phyloP scores from a whole-genome alignment of 345 rosid genomes.

The Citrus cavaleriei region DNA sequence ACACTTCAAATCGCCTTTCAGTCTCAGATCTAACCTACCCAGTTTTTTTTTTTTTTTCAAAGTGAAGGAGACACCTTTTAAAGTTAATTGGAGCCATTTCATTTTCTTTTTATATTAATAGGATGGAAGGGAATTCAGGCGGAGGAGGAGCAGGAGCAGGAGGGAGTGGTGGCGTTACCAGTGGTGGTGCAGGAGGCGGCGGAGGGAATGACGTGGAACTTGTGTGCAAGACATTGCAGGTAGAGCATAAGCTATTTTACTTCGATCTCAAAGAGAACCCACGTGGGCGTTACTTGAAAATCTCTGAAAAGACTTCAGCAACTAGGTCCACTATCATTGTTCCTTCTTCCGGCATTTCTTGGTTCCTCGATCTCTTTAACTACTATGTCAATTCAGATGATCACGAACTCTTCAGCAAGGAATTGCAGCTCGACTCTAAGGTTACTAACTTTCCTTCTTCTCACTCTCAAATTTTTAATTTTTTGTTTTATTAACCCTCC shows the following conservation, averaged over 20 bases:
- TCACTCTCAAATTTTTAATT: background rate
- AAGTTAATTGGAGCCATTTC: background rate
- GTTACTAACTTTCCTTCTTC: constrained; percentile 22
- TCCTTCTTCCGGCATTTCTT: constrained; percentile 92
- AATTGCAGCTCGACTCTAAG: constrained; percentile 97
- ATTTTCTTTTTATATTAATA: background rate
- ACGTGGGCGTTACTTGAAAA: constrained; percentile 90
- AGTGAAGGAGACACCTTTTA: background rate
- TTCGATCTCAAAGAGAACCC: constrained; percentile 97
- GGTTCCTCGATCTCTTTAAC: constrained; percentile 98
- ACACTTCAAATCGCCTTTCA: background rate
- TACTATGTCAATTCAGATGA: constrained; percentile 91
- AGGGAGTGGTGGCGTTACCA: constrained; percentile 13
- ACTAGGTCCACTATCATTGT: constrained; percentile 98
- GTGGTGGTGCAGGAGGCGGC: constrained; percentile 19
- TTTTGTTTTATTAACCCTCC: background rate
- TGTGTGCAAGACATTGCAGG: constrained; percentile 92
- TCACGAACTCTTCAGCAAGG: constrained; percentile 87
- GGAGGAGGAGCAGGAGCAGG: constrained; percentile 23
- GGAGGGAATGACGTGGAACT: constrained; percentile 83
- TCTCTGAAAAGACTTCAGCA: constrained; percentile 98
- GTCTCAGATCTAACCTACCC: constrained; percentile 8
- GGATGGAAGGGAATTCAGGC: constrained; percentile 60
- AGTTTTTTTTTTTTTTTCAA: background rate
- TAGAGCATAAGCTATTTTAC: constrained; percentile 95